Conservation (phyloP, 495 filamentous ascomycete species). For the Aspergillus diversus region DNA sequence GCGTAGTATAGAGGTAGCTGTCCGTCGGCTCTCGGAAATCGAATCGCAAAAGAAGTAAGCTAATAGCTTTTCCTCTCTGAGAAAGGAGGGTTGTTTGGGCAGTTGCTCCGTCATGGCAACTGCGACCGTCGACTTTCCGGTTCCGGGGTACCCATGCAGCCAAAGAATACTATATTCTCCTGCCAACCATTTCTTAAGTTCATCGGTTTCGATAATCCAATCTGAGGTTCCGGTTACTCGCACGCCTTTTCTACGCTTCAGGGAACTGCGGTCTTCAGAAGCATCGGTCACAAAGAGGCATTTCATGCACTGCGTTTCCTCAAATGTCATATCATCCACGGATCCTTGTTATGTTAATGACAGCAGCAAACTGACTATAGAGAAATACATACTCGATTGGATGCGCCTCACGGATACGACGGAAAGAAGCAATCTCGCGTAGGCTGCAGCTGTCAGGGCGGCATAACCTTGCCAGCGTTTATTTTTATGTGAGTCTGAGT, state of each 20-base stretch:
- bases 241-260: slow-evolving; percentile 15
- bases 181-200: slow-evolving; percentile 24
- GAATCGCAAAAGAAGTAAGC: slow-evolving; percentile 40
- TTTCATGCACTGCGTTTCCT: too few relatives aligned
- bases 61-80: slow-evolving; percentile 16
- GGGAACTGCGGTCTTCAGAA: slow-evolving; percentile 5
- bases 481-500: slow-evolving; percentile 41
- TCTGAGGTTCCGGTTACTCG: slow-evolving; percentile 24
- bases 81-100: slow-evolving; percentile 18
- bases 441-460: slow-evolving; percentile 32
- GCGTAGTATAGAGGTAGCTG: slow-evolving; percentile 27
- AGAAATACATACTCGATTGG: too few relatives aligned
- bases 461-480: slow-evolving; percentile 33
- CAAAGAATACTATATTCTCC: slow-evolving; percentile 20
- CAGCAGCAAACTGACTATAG: too few relatives aligned
- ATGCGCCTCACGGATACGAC: too few relatives aligned
- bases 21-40: slow-evolving; percentile 17
- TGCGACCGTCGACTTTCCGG: slow-evolving; percentile 35
- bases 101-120: slow-evolving; percentile 28
- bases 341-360: too few relatives aligned
- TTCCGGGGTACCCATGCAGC: slow-evolving; percentile 33
- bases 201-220: slow-evolving; percentile 32
- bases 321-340: too few relatives aligned
- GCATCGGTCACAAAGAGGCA: slow-evolving; percentile 17
- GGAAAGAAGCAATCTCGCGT: too few relatives aligned